A percentile compares a stretch with the other conserved stretches of the same genome.
phyloP scores from a whole-genome alignment of 345 rosid genomes.

The Camelina hispida region DNA sequence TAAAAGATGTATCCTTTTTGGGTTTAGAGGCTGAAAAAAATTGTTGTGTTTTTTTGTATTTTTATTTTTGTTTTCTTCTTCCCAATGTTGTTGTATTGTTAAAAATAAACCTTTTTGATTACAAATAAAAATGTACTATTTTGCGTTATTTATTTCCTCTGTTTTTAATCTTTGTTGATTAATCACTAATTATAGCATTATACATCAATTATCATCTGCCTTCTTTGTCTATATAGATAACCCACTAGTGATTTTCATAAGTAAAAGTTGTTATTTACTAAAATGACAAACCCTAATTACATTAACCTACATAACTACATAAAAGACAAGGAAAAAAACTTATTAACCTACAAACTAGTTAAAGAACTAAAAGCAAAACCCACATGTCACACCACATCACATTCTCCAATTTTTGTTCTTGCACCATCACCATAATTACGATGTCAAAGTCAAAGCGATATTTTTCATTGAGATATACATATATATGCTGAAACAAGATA shows the following conservation, averaged over 20 bases:
- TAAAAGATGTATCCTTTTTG: background rate
- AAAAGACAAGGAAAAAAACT: too few species aligned
- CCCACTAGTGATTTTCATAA: background rate
- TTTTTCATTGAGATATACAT: background rate
- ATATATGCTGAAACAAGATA: background rate
- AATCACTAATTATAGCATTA: background rate
- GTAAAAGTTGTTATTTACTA: background rate
- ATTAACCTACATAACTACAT: too few species aligned
- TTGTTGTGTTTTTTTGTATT: slow-evolving; percentile 39
- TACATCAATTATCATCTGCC: background rate
- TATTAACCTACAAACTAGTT: too few species aligned
- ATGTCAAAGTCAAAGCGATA: background rate
- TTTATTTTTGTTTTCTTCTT: background rate
- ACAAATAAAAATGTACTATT: slow-evolving; percentile 40
- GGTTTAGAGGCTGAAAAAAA: slow-evolving; percentile 15
- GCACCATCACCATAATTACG: background rate
- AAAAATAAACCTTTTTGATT: slow-evolving; percentile 19
- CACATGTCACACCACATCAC: slow-evolving; percentile 5
- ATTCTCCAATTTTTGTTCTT: slow-evolving; percentile 6
- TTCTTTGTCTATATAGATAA: background rate
- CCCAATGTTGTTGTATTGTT: slow-evolving; percentile 42
- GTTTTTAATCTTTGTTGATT: background rate
- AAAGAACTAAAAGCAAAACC: background rate
- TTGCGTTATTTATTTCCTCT: slow-evolving; percentile 19
- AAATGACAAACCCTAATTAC: too few species aligned